These are phyloP conservation scores for Exserohilum turcica DNA, from an alignment of 2,329 filamentous ascomycete species.

Conservation along the genomic window DNA sequence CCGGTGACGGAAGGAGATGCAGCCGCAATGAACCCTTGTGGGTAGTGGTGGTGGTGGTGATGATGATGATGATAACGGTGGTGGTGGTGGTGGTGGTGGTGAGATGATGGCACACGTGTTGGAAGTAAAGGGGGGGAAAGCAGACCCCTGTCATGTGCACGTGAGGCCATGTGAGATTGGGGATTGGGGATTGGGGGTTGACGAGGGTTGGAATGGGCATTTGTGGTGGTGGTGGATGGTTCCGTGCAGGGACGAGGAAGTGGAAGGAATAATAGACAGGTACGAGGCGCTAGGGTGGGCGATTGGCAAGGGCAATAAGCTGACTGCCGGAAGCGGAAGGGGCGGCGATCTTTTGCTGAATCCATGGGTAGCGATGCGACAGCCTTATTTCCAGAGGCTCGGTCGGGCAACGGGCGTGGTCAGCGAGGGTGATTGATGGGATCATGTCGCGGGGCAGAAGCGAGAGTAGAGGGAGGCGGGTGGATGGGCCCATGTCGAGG, in stretches of 20 bases:
- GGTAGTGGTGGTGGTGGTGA: conserved; percentile 1
- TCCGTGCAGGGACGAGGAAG: too few relatives aligned
- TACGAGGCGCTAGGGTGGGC: conserved; percentile 9
- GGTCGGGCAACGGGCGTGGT: conserved; percentile 20
- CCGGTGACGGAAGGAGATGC: neutral
- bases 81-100: conserved; percentile 1
- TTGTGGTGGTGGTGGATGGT: too few relatives aligned
- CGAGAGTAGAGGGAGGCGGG: conserved; percentile 14
- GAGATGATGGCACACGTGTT: conserved; percentile 1
- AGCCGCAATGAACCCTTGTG: conserved; percentile 2
- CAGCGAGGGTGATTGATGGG: conserved; percentile 26
- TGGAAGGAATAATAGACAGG: neutral
- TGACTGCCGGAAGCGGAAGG: conserved; percentile 23
- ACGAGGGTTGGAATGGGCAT: too few relatives aligned
- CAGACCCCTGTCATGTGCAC: too few relatives aligned
- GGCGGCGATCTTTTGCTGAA: conserved; percentile 23
- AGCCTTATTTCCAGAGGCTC: conserved; percentile 32
- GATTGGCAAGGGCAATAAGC: conserved; percentile 10
- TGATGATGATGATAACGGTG: too few relatives aligned
- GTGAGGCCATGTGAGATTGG: too few relatives aligned
- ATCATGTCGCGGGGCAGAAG: conserved; percentile 29
- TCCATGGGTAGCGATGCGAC: conserved; percentile 20
- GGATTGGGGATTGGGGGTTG: conserved; percentile 2
- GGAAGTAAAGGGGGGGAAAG: neutral
- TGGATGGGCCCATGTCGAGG: too few relatives aligned